Evolutionary conservation across 2,329 filamentous ascomycete species (phyloP), one percentile per base, ranked within the genome.

Genomic region (Trichophaea hybrida): DNA sequence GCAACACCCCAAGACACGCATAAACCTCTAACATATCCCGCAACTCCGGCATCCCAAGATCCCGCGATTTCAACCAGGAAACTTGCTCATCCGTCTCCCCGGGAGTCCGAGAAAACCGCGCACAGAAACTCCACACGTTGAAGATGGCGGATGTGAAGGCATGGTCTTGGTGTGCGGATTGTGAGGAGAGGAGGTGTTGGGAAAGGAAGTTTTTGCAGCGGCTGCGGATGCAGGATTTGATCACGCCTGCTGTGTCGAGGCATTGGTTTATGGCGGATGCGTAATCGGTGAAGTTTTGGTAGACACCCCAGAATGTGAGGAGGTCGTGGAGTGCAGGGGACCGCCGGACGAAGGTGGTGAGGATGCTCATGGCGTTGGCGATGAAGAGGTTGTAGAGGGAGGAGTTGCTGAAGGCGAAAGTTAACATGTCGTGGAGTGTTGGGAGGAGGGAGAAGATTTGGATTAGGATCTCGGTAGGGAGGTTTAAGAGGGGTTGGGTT

Each of bases 11-110:
- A 1, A 65, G 32, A 12, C 59, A 64, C 32, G 58, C 43, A 54
- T 62, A 64, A 44, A 60, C 57, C 17, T 64, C 61, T 24, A 65
- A 24, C 15, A 65, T 57, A 54, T 65, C 63, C 12, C 58, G 6
- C 1, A 65, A 33, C 8, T 58, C 50, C 46, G 10, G 50, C 10
- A 48, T 37, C 15, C 24, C 15, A 15, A 59, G 35, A 15, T 13
- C 5, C n/a, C 54, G 51, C 6, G 7, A 48, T 37, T 52, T 48
- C 51, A 61, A 34, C 61, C 63, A 65, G 8, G 49, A 24, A 46
- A 48, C 52, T 44, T 64, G 58, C 13, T 24, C 33, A 17, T 49
- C 56, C 5, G 51, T 33, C 10, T 50, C 34, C 31, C 58, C 37
- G 13, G 17, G 10, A 5, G n/a, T 6, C 2, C 24, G 31, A 32